Evolutionary conservation across 2,329 filamentous ascomycete species (phyloP).

Genomic region (Botrytis byssoidea): DNA sequence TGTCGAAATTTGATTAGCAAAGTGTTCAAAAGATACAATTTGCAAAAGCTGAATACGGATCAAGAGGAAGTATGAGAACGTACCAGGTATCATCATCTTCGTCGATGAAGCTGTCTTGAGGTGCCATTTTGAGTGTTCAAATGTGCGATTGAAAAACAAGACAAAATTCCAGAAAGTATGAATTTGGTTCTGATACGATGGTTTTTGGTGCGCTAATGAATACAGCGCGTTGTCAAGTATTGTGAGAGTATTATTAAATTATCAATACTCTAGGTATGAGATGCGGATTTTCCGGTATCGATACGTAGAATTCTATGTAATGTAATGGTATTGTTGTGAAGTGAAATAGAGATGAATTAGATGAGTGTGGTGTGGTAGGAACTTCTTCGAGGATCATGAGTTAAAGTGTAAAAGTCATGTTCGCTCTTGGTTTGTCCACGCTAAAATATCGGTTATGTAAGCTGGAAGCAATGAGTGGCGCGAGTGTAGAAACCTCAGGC

Average conservation of each 20-base stretch:
- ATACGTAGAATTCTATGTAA: constrained; percentile 15
- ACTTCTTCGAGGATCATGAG: constrained; percentile 17
- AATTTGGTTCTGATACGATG: neutral
- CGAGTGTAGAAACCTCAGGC: neutral
- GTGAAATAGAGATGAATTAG: constrained; percentile 10
- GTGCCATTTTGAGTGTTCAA: constrained; percentile 53
- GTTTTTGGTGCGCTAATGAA: constrained; percentile 14
- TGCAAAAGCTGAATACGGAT: neutral
- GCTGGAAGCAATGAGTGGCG: neutral
- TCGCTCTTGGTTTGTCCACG: neutral
- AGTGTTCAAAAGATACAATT: constrained; percentile 6
- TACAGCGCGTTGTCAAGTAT: constrained; percentile 13
- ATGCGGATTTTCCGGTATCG: neutral
- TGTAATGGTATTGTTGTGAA: constrained; percentile 13
- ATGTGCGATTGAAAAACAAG: neutral
- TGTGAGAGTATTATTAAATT: constrained; percentile 8
- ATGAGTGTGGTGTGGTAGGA: constrained; percentile 17
- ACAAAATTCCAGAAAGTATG: constrained; percentile 13
- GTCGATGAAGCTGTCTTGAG: constrained; percentile 67
- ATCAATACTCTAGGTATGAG: constrained; percentile 12
- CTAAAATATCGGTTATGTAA: constrained; percentile 20
- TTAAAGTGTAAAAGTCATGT: constrained; percentile 16
- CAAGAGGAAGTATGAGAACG: constrained; percentile 33
- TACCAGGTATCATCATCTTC: constrained; percentile 71
- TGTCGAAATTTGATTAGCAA: constrained; percentile 45